Percentiles rank a stretch among this genome's conserved stretches.
Conservation (phyloP, 805 yeast genomes). For the Candida incommunis region DNA sequence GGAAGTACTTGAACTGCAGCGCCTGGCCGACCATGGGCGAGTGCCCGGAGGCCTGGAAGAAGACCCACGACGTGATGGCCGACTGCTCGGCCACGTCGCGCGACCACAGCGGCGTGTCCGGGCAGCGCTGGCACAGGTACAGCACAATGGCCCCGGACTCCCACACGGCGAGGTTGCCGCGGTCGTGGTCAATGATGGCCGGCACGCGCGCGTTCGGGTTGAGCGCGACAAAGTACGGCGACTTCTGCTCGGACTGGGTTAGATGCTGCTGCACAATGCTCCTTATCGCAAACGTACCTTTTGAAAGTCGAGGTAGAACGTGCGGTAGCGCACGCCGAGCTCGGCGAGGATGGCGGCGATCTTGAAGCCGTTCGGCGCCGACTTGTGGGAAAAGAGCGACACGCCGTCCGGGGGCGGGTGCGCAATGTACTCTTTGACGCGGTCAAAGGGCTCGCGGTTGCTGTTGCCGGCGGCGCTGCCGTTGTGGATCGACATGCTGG, state of each 20-base stretch:
- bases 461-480: background rate
- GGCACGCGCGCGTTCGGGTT: constrained; percentile 96
- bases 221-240: constrained; percentile 85
- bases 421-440: constrained; percentile 58
- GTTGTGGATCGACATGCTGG: constrained; percentile 13
- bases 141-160: constrained; percentile 87
- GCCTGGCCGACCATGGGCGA: constrained; percentile 99
- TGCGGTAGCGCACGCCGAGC: constrained; percentile 61
- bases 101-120: constrained; percentile 67
- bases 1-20: constrained; percentile 83
- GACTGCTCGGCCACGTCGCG: constrained; percentile 66
- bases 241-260: constrained; percentile 65
- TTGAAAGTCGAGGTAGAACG: constrained; percentile 76
- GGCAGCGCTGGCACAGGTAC: constrained; percentile 67
- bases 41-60: constrained; percentile 92
- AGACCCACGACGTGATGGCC: constrained; percentile 77
- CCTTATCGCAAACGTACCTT: constrained; percentile 14
- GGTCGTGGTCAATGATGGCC: constrained; percentile 77
- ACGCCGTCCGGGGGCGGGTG: constrained; percentile 71
- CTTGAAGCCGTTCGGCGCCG: constrained; percentile 93
- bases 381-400: constrained; percentile 69
- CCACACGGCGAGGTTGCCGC: constrained; percentile 76
- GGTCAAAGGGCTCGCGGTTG: constrained; percentile 10
- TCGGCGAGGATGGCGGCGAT: constrained; percentile 85
- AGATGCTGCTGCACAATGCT: no score